Evolutionary conservation across 495 filamentous ascomycete species (phyloP), one percentile per base, ranked within the genome.

Genomic region (Collariella sp.): DNA sequence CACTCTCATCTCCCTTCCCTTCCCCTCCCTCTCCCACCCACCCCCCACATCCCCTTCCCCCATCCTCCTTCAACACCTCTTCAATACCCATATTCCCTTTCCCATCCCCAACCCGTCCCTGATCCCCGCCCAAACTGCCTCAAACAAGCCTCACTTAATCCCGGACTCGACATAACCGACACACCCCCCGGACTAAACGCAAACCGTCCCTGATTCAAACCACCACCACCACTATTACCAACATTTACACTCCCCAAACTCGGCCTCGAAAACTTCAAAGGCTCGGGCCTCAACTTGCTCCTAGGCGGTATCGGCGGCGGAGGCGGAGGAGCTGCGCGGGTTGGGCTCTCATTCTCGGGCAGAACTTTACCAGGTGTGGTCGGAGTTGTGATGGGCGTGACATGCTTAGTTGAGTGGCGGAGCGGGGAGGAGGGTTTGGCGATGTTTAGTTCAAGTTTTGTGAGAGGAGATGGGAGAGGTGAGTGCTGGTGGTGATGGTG

Each of bases 101-200:
- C 44, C 44, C 23, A 10, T 31, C 1, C 39, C 24, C 10, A 10
- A n/a, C 39, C 20, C 18, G 2, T 15, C 47, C 47, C 47, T 6
- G 10, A 12, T 16, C 20, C 34, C 10, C 7, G 16, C 46, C 11
- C 60, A 64, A 66, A 64, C 61, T 74, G 57, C 59, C 62, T 57
- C 52, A 67, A 48, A 47, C 70, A 62, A 49, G 67, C 46, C 53
- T 68, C 51, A 42, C 67, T 58, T 54, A 72, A 51, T 50, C 72
- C 54, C 35, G 74, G 67, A 58, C 67, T 61, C 50, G 67, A 68
- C n/a, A 54, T 39, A 18, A 65, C 55, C 5, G 65, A 66, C 3
- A n/a, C 12, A 1, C 16, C 6, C 10, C 35, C 10, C 0, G 22
- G 16, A 42, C 24, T 34, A 16, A 15, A 15, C 1, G 20, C 15